Evolutionary conservation across 331 rosid genomes (phyloP).

Genomic region (Acacia pycnantha): DNA sequence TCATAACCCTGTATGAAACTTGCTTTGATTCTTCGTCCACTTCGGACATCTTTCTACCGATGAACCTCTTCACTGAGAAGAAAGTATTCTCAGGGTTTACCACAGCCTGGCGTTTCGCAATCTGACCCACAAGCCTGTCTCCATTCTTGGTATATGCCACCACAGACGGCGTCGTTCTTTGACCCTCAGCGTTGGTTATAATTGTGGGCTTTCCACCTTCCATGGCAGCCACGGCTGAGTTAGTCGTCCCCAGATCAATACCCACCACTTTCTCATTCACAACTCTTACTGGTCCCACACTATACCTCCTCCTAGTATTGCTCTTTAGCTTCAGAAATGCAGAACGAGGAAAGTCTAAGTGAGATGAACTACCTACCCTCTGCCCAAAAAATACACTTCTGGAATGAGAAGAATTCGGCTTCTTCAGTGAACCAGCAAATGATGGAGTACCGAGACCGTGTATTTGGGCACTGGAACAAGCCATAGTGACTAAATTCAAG

Average conservation of each 20-base stretch:
- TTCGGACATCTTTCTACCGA: conserved; percentile 41
- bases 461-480: conserved; percentile 43
- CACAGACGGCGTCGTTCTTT: conserved; percentile 42
- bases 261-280: conserved; percentile 52
- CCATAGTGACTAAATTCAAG: conserved; percentile 6
- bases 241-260: conserved; percentile 43
- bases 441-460: conserved; percentile 45
- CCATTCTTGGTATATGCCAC: conserved; percentile 41
- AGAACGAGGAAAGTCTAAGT: conserved; percentile 20
- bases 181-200: conserved; percentile 40
- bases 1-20: conserved; percentile 55
- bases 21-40: conserved; percentile 62
- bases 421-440: conserved; percentile 28
- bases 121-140: conserved; percentile 40
- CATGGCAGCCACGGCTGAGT: conserved; percentile 26
- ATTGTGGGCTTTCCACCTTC: conserved; percentile 44
- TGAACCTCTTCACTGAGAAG: conserved; percentile 40
- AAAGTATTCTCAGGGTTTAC: conserved; percentile 44
- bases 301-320: conserved; percentile 9
- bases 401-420: conserved; percentile 15
- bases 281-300: conserved; percentile 33
- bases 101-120: conserved; percentile 46
- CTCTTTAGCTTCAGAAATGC: conserved; percentile 28
- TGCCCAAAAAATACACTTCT: conserved; percentile 35
- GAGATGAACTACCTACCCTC: conserved; percentile 18